Base-by-base conservation (phyloP, 306 rosid genomes). In the Quercus engelmannii region DNA sequence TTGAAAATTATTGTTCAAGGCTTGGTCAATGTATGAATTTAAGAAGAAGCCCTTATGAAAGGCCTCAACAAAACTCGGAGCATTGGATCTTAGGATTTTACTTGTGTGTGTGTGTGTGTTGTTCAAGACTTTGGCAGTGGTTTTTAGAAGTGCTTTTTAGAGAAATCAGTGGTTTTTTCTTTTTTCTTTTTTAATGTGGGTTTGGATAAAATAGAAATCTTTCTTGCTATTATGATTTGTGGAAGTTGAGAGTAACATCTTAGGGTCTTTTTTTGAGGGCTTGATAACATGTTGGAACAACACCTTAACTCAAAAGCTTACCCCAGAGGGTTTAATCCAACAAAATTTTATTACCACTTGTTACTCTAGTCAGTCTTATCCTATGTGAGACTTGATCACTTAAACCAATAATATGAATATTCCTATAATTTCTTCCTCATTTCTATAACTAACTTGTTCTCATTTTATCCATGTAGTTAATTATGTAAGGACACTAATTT, bases 401-500 rank as follows among this genome's bases (percentile, higher is more conserved):
- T 14, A 26, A 26, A 62, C 19, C 69, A 12, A 61, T 79, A 25
- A 26, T 13, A 3, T 43, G 43, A 26, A 26, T 55, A 9, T 30
- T 54, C 21, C 4, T 1, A 11, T 13, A 2, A 20, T 52, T 61
- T 49, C 51, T 20, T 12, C 41, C 10, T 35, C 70, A 41, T 41
- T 73, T 26, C 2, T 69, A 10, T 31, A 4, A 38, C 46, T 69
- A 49, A 46, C 51, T 58, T 13, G 13, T 31, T 65, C 28, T 25
- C 71, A 33, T 5, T 76, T 30, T 6, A n/a, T 80, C 76, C 51
- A 15, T 78, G 33, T 55, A 80, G 91, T 10, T 77, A 81, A 74
- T 52, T 11, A 58, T 76, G 79, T 74, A 83, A 84, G 85, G 49
- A 76, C 76, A 28, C 83, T 23, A 56, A 43, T 71, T 76, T 73